Base-by-base conservation (phyloP, 306 rosid genomes). In the Canavalia ensiformis region DNA sequence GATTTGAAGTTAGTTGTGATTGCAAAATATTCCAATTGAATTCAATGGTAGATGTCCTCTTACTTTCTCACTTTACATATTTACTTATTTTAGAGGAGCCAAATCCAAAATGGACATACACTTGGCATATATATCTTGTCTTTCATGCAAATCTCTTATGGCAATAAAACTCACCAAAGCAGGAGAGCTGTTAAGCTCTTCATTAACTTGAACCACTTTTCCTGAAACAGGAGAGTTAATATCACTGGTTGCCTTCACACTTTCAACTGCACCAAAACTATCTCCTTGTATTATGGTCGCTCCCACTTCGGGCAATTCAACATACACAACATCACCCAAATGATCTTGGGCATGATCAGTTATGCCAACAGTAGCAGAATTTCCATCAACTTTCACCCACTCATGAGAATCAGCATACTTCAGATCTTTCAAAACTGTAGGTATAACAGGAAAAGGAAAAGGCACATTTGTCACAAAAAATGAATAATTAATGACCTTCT, bases 231-330 rank as follows among this genome's bases (percentile, higher is more conserved):
- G 99, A 82, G 98, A 90, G 81, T 95, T 81, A 34, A 95, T 52
- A 85, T 95, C 99, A 78, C 99, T 95, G 7, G 97, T 93, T 76
- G 99, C 99, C 81, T 95, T 95, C 74, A 95, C 98, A 58, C 99
- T 95, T 84, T 95, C 99, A 47, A 93, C 98, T 1, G 99, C 99
- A 63, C 98, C 98, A 70, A 95, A 93, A 66, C 92, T 54, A 18
- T 39, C 83, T 8, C 97, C 99, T 68, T 95, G 94, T 51, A 78
- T 79, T 37, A 91, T 89, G 10, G 86, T 30, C 1, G 62, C 59
- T 39, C 99, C 98, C 34, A 91, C 89, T 55, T 95, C 99, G 0
- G 98, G 98, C 87, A 89, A 34, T 87, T 95, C 98, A 64, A 95
- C 94, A 41, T 90, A 95, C 41, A 95, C 98, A 81, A 91, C 99